Evolutionary conservation across 1,284 basidiomycete species (phyloP), one percentile per base, ranked within the genome.

Genomic region (Nidula niveotomentosa): DNA sequence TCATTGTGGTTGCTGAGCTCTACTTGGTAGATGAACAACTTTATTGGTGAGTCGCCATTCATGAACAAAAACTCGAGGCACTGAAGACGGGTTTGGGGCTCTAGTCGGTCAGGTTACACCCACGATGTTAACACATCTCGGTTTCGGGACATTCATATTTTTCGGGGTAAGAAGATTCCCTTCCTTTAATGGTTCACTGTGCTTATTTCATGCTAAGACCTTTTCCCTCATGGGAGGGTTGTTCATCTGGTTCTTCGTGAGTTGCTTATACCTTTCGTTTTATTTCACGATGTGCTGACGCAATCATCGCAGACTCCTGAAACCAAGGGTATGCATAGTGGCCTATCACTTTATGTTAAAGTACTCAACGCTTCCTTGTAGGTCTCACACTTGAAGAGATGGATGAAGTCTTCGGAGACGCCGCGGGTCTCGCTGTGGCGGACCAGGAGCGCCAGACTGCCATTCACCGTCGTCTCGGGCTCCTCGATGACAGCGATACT

Each of bases 141-240:
- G 76, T 17, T 88, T 81, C 61, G 85, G 85, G 7, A 89, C 86
- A 0, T 88, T 88, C 60, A 73, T 89, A 43, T 86, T 88, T 73
- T 88, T 88, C 62, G 85, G 85, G 36, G 81, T 85, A 68, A 56
- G 79, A 61, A 54, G 17, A 36, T 48, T 48, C 12, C 4, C 34
- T 56, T 8, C 30, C 17, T 53, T 46, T 37, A 30, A 23, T 35
- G 0, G 33, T 36, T 23, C 46, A 34, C 33, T 46, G 7, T 36
- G 44, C 54, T 53, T 13, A 43, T 58, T 52, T 44, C 36, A 49
- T 51, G 4, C 44, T 37, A 59, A 85, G 83, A 69, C 69, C 0
- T 87, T 88, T 69, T 84, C 86, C 2, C 71, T 88, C 59, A 51
- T 85, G 43, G 86, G 86, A 17, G 86, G 81, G 8, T 53, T 87